These are phyloP conservation scores for Sporothrix brunneoviolacea DNA, from an alignment of 2,329 filamentous ascomycete genomes.

Conservation along the genomic window DNA sequence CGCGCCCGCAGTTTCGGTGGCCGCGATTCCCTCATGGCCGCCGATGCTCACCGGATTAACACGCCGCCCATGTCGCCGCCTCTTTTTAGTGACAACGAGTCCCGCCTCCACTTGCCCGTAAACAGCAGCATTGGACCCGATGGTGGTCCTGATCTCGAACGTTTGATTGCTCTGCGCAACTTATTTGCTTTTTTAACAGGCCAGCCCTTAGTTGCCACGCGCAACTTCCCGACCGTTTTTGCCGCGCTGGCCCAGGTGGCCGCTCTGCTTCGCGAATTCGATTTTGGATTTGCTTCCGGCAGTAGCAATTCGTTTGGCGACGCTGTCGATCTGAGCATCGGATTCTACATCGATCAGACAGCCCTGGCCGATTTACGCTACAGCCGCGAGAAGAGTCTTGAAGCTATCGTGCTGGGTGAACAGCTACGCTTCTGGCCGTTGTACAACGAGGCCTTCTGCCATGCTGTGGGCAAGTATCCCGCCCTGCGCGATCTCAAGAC, in stretches of 20 bases:
- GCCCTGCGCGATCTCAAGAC: slow-evolving; percentile 59
- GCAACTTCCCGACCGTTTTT: slow-evolving; percentile 45
- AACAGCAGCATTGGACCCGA: slow-evolving; percentile 27
- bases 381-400: slow-evolving; percentile 82
- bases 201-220: slow-evolving; percentile 56
- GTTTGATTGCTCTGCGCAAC: slow-evolving; percentile 54
- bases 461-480: slow-evolving; percentile 81
- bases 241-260: slow-evolving; percentile 49
- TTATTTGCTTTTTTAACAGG: slow-evolving; percentile 60
- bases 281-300: slow-evolving; percentile 50
- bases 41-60: slow-evolving; percentile 39
- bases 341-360: slow-evolving; percentile 70
- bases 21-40: slow-evolving; percentile 39
- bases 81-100: slow-evolving; percentile 33
- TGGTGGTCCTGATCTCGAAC: slow-evolving; percentile 41
- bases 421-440: slow-evolving; percentile 73
- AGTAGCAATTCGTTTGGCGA: slow-evolving; percentile 55
- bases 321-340: slow-evolving; percentile 57
- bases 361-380: slow-evolving; percentile 70
- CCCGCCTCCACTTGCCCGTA: slow-evolving; percentile 49
- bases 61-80: slow-evolving; percentile 34
- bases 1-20: slow-evolving; percentile 41
- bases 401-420: slow-evolving; percentile 84
- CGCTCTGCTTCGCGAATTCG: slow-evolving; percentile 47
- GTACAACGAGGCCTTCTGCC: slow-evolving; percentile 87